phyloP scores from a whole-genome alignment of 2,329 filamentous ascomycete species.

The Sordariomycetes sp. region DNA sequence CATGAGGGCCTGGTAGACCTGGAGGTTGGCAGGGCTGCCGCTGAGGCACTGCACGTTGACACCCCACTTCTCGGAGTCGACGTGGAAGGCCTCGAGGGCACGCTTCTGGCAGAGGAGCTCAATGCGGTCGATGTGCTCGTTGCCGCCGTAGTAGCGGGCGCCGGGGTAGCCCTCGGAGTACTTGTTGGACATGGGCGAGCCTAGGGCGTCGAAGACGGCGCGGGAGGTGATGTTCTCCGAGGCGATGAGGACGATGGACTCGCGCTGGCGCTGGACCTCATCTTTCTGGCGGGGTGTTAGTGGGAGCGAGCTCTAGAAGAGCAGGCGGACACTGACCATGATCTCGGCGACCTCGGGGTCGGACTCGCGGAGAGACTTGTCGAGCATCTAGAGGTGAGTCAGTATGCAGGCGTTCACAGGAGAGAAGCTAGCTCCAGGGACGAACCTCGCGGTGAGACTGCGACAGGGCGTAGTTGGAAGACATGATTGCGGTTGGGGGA shows the following conservation, averaged over 20 bases:
- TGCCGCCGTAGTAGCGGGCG: constrained; percentile 97
- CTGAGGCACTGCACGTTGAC: constrained; percentile 95
- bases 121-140: constrained; percentile 96
- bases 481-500: constrained; percentile 21
- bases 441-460: constrained; percentile 43
- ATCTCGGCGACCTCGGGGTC: constrained; percentile 94
- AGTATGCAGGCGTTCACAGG: background rate
- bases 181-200: constrained; percentile 95
- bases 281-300: constrained; percentile 48
- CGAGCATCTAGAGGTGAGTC: constrained; percentile 61
- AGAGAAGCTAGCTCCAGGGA: constrained; percentile 5
- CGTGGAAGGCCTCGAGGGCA: constrained; percentile 82
- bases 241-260: constrained; percentile 97
- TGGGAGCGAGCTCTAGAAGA: background rate
- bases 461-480: constrained; percentile 37
- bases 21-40: constrained; percentile 90
- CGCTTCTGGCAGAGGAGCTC: constrained; percentile 92
- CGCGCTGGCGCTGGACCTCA: constrained; percentile 92
- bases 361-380: constrained; percentile 83
- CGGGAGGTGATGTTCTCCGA: constrained; percentile 99
- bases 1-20: constrained; percentile 97
- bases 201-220: constrained; percentile 94
- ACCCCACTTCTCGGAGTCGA: constrained; percentile 85
- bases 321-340: constrained; percentile 56
- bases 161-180: constrained; percentile 98